phyloP scores from a whole-genome alignment of 352 stramenopile species.

The Halophytophthora polymorphica region DNA sequence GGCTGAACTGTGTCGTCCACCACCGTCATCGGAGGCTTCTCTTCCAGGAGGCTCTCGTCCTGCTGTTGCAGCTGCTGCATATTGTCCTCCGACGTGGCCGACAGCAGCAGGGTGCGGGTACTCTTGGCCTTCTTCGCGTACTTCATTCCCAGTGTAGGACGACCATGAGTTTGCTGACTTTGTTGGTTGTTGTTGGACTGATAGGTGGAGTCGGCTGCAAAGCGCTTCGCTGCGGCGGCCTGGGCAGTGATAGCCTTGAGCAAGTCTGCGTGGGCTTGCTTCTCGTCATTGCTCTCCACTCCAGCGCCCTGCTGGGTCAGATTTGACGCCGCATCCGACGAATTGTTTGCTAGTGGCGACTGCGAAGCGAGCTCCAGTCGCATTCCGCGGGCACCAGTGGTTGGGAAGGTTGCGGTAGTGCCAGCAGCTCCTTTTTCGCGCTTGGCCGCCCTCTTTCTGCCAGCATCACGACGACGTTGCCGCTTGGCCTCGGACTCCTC shows the following conservation, averaged over 20 bases:
- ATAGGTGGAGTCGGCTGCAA: not conserved
- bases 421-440: conserved; percentile 3
- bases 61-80: conserved; percentile 9
- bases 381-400: not conserved
- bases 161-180: not conserved
- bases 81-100: not conserved
- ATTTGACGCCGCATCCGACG: not conserved
- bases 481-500: conserved; percentile 37
- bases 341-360: not conserved
- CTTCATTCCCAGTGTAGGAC: conserved; percentile 2
- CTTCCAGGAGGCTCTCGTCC: not conserved
- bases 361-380: conserved; percentile 3
- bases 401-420: too few relatives aligned
- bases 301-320: not conserved
- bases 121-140: conserved; percentile 18
- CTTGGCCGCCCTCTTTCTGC: conserved; percentile 14
- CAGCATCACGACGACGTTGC: conserved; percentile 25
- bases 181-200: not conserved
- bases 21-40: not conserved
- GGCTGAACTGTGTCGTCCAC: conserved; percentile 1
- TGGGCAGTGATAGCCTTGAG: conserved; percentile 1
- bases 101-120: conserved; percentile 6
- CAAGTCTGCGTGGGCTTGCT: not conserved
- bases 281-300: not conserved
- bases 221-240: not conserved